phyloP scores from a whole-genome alignment of 257 asterid genomes.

The Craterostigma plantagineum region DNA sequence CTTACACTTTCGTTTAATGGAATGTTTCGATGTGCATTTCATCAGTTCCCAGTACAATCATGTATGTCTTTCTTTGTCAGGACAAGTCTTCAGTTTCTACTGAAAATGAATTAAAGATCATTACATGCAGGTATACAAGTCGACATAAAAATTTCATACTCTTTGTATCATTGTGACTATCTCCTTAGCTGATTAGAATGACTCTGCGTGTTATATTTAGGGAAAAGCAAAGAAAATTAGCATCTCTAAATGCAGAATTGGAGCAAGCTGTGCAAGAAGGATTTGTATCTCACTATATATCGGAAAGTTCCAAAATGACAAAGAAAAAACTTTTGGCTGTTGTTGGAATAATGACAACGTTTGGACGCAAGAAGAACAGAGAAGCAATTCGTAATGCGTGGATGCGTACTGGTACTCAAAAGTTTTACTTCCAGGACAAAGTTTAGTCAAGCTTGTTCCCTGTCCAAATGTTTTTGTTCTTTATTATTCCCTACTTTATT shows the following conservation, averaged over 20 bases:
- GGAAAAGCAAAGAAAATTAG: constrained; percentile 57
- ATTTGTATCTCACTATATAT: constrained; percentile 27
- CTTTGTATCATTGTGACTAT: constrained; percentile 3
- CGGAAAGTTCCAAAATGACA: constrained; percentile 23
- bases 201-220: constrained; percentile 26
- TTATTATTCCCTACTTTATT: no score
- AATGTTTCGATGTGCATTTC: constrained; percentile 1
- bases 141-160: neutral
- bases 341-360: constrained; percentile 56
- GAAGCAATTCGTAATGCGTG: constrained; percentile 86
- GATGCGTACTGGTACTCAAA: constrained; percentile 55
- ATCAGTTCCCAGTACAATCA: constrained; percentile 3
- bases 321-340: constrained; percentile 64
- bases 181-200: constrained; percentile 5
- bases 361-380: constrained; percentile 65
- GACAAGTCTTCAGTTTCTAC: constrained; percentile 57
- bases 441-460: neutral
- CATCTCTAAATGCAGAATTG: constrained; percentile 50
- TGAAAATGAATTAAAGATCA: constrained; percentile 60
- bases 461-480: constrained; percentile 2
- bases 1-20: constrained; percentile 2
- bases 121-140: constrained; percentile 43
- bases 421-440: neutral
- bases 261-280: constrained; percentile 72
- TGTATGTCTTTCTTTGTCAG: constrained; percentile 23